Evolutionary conservation across 2,329 filamentous ascomycete genomes (phyloP), one percentile per base, ranked within the genome.

Genomic region (Fusarium ramigenum): DNA sequence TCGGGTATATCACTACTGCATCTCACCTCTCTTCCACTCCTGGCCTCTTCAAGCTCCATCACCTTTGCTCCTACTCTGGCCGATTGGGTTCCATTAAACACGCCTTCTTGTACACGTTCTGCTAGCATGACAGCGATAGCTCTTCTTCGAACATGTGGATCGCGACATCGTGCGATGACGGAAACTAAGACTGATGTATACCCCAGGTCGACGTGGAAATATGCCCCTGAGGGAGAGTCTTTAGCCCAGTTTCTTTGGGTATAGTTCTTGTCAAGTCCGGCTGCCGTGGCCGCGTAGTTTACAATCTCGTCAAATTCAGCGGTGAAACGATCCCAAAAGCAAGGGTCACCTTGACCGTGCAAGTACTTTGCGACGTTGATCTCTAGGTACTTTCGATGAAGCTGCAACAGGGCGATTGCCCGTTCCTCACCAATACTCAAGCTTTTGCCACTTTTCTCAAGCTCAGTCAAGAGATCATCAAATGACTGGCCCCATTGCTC

Each of bases 191-290:
- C 57, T 7, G 70, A 61, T 2, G 60, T 70, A 10, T 63, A 70
- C 5, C 70, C 70, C 3, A 73, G 34, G 15, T 73, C 70, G 4
- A 73, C 44, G 4, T 73, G 70, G n/a, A 73, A 73, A 16, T 57
- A 53, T 12, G 61, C 67, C 4, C 21, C 39, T 1, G 56, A 23
- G 1, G 57, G 16, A 9, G 34, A 34, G 3, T 43, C 40, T 16
- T 14, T 4, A 3, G 39, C 18, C 52, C 43, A 28, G 15, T 32
- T 25, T 16, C 23, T 39, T 4, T 8, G 15, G 2, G 34, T 25
- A 6, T 56, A 39, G 8, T 47, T 15, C 11, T 52, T 3, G 5
- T 70, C 43, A 3, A 73, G 44, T 0, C 70, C 60, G 0, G 66
- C 62, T 3, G 70, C 70, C 0, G 46, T 60, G 6, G 37, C 30